Evolutionary conservation across 306 rosid genomes (phyloP).

Genomic region (Erythrophleum fordii): DNA sequence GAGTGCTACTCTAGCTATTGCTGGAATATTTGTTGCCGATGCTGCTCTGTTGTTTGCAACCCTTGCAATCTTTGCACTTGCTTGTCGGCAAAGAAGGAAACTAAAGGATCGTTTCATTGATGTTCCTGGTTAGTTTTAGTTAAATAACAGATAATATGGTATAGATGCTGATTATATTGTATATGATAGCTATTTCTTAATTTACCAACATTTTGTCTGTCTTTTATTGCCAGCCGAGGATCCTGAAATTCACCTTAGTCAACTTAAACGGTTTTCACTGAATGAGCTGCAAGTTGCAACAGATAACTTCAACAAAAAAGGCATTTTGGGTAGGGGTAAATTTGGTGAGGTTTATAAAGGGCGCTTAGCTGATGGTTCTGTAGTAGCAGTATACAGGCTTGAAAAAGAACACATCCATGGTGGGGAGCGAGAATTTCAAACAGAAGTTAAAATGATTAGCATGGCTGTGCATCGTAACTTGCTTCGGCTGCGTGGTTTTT

Average conservation of each 20-base stretch:
- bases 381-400: constrained; percentile 71
- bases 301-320: not conserved
- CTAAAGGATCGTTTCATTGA: not conserved
- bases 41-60: not conserved
- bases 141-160: not conserved
- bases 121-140: not conserved
- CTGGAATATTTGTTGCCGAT: not conserved
- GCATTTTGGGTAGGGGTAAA: not conserved
- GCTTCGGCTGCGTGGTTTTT: too few species aligned
- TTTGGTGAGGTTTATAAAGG: not conserved
- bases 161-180: not conserved
- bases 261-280: not conserved
- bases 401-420: constrained; percentile 62
- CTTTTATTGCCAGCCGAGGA: not conserved
- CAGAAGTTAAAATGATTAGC: constrained; percentile 68
- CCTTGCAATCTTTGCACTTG: not conserved
- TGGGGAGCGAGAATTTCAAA: constrained; percentile 65
- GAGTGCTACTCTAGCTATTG: not conserved
- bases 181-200: not conserved
- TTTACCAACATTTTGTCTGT: too few species aligned
- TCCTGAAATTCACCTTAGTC: not conserved
- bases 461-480: too few species aligned
- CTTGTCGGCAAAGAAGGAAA: not conserved
- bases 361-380: constrained; percentile 51
- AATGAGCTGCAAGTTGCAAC: not conserved